Conservation (phyloP, 192 early-diverging fungal species). For the Funneliformis geosporum region DNA sequence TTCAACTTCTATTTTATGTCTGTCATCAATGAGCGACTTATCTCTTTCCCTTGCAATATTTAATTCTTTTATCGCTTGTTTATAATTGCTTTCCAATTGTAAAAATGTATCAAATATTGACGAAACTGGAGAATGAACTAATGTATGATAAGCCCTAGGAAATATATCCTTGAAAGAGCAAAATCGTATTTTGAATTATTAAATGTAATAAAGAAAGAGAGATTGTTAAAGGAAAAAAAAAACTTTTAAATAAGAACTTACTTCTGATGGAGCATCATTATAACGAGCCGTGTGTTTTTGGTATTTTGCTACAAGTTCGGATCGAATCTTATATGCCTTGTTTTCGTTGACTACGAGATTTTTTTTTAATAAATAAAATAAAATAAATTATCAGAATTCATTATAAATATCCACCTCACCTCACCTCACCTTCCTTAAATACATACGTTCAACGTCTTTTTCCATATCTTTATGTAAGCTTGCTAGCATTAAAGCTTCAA, state of each 20-base stretch:
- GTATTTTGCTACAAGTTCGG: slow-evolving; percentile 21
- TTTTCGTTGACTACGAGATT: neutral
- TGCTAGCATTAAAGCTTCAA: slow-evolving; percentile 40
- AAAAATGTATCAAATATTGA: slow-evolving; percentile 59
- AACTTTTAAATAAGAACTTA: neutral
- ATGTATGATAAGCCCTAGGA: slow-evolving; percentile 57
- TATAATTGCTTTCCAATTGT: slow-evolving; percentile 55
- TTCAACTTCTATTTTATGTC: neutral
- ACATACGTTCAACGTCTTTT: slow-evolving; percentile 31
- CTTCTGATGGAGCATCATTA: slow-evolving; percentile 24
- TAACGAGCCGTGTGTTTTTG: slow-evolving; percentile 5
- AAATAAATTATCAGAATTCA: neutral
- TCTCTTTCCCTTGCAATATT: slow-evolving; percentile 39
- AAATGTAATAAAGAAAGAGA: no score
- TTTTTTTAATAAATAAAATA: neutral
- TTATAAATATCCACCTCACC: neutral
- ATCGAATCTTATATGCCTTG: neutral
- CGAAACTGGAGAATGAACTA: slow-evolving; percentile 60
- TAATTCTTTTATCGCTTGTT: slow-evolving; percentile 47
- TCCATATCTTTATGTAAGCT: slow-evolving; percentile 35
- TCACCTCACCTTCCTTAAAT: neutral
- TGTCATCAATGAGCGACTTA: slow-evolving; percentile 32
- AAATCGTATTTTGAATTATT: neutral
- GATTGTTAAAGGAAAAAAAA: no score
- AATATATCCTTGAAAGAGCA: slow-evolving; percentile 51